Evolutionary conservation across 257 asterid species (phyloP).

Genomic region (Solanum medicagineum): DNA sequence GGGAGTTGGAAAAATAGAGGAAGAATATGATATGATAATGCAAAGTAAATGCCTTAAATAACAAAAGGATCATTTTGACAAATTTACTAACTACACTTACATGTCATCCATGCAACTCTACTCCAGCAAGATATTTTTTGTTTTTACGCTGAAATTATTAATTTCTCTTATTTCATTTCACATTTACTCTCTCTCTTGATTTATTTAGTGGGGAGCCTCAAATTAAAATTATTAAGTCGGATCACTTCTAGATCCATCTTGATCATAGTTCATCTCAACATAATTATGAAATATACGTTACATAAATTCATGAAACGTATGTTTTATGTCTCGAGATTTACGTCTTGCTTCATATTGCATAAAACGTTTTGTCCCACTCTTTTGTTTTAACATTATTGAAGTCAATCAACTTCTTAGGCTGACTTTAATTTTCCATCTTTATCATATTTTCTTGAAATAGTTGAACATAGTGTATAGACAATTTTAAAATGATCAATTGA

Average conservation of each 20-base stretch:
- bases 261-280: too few species aligned
- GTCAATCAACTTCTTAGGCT: too few species aligned
- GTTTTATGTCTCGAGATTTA: too few species aligned
- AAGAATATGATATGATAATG: background rate
- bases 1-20: background rate
- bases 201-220: background rate
- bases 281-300: too few species aligned
- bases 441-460: too few species aligned
- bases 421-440: too few species aligned
- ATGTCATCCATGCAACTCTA: background rate
- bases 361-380: too few species aligned
- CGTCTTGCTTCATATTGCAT: too few species aligned
- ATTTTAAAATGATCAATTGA: background rate
- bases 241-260: too few species aligned
- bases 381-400: too few species aligned
- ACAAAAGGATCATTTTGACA: background rate
- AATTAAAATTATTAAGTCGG: background rate
- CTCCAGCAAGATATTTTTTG: background rate
- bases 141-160: background rate
- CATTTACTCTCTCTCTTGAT: background rate
- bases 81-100: background rate
- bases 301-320: too few species aligned
- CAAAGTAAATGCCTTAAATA: background rate
- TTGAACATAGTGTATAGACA: background rate
- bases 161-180: background rate